Evolutionary conservation across 108 stramenopile species (phyloP), one percentile per base, ranked within the genome.

Genomic region (Nitzschia inconspicua): DNA sequence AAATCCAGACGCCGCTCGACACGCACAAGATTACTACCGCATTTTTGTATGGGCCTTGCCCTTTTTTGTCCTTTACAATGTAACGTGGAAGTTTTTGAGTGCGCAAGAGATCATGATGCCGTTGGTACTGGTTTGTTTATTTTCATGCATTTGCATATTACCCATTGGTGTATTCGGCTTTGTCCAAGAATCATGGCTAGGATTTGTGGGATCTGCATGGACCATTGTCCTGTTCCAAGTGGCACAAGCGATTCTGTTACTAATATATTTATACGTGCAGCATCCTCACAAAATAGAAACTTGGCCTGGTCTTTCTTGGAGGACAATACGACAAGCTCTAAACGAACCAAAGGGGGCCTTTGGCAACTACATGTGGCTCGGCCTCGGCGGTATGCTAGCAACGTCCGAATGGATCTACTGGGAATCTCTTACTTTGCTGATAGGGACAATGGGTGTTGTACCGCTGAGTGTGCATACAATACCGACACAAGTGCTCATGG

Each of bases 381-480:
- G 73, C 20, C 13, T 70, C 3, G 80, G 80, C n/a, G 80, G 80
- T 0, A 70, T 82, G 34, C 14, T 82, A 0, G 60, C 76, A 4
- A 18, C 23, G 13, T 65, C 37, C 11, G 76, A 77, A 48, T 82
- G 76, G 80, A 25, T 73, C 43, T 82, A 60, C 35, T 82, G 80
- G 76, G 80, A 77, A 54, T 28, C 26, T 0, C 11, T 70, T 20
- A 60, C 43, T 0, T 26, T 82, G 1, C 4, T 77, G 50, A 57
- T 75, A 24, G 80, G 80, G 29, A 73, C 48, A 7, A 29, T 77
- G 43, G 80, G 80, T 24, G 71, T 77, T 1, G 49, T 76, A 10
- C 56, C 70, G 0, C 48, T 82, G n/a, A 61, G 65, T 11, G 75
- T 64, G 9, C 80, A 82, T 30, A 77, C 80, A 2, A 67, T 77